These are phyloP conservation scores for Camellia granthamiana DNA, from an alignment of 148 eudicot genomes.

Conservation along the genomic window DNA sequence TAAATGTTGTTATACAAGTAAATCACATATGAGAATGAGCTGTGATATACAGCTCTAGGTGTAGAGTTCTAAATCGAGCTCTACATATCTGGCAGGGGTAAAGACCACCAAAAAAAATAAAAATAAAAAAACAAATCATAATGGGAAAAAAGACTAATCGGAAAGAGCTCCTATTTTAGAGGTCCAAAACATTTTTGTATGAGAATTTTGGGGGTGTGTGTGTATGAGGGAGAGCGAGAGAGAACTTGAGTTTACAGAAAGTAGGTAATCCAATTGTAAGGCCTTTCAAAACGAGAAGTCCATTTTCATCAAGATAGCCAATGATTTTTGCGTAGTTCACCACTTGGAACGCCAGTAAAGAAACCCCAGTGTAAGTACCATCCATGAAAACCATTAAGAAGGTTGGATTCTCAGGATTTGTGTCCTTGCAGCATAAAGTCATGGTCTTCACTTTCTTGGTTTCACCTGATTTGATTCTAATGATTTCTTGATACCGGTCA, in stretches of 20 bases:
- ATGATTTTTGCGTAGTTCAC: slow-evolving; percentile 18
- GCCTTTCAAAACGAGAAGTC: slow-evolving; percentile 1
- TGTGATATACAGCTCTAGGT: no score
- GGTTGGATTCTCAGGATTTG: not conserved
- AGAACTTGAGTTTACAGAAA: slow-evolving; percentile 11
- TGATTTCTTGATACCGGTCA: slow-evolving; percentile 5
- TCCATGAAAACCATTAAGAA: slow-evolving; percentile 14
- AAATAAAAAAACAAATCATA: no score
- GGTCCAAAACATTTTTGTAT: no score
- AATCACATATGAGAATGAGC: no score
- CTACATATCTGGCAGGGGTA: no score
- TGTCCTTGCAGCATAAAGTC: not conserved
- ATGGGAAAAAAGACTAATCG: not conserved
- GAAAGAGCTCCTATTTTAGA: not conserved
- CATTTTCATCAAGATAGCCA: slow-evolving; percentile 18
- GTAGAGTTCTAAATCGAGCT: no score
- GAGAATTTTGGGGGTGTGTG: not conserved
- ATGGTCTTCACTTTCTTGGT: slow-evolving; percentile 8
- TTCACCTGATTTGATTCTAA: slow-evolving; percentile 15
- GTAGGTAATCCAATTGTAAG: not conserved
- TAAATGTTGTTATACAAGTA: no score
- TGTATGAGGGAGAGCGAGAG: not conserved
- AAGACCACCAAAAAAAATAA: no score
- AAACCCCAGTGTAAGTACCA: slow-evolving; percentile 2
- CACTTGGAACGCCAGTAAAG: not conserved